Evolutionary conservation across 1,284 basidiomycete genomes (phyloP).

Genomic region (Trametes pubescens): DNA sequence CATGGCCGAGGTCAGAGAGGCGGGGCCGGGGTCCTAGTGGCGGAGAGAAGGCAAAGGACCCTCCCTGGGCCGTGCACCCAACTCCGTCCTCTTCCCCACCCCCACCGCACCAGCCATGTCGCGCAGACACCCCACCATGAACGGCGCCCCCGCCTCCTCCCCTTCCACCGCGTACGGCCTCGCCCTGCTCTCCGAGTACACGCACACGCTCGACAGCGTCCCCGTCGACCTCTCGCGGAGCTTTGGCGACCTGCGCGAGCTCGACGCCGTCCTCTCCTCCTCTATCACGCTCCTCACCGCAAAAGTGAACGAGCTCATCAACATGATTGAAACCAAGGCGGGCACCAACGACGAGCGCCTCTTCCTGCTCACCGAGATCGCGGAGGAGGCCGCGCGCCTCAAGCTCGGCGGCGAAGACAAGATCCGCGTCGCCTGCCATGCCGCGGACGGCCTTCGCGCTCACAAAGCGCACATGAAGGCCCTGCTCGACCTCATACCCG

Average conservation of each 20-base stretch:
- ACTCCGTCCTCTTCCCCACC: neutral
- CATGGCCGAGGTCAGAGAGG: neutral
- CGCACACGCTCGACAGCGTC: conserved; percentile 92
- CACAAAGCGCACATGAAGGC: conserved; percentile 76
- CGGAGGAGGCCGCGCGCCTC: conserved; percentile 91
- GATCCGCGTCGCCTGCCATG: conserved; percentile 95
- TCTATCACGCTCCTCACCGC: conserved; percentile 82
- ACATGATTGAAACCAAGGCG: conserved; percentile 77
- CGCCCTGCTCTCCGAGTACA: conserved; percentile 80
- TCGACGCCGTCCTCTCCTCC: conserved; percentile 95
- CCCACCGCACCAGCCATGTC: neutral
- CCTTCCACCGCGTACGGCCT: conserved; percentile 65
- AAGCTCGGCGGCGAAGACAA: conserved; percentile 99
- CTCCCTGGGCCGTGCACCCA: neutral
- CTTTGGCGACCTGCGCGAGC: conserved; percentile 95
- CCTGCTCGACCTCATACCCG: conserved; percentile 73
- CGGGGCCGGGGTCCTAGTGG: neutral
- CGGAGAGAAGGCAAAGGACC: conserved; percentile 2
- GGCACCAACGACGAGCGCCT: conserved; percentile 83
- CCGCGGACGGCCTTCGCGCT: conserved; percentile 87
- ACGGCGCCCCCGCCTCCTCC: conserved; percentile 28
- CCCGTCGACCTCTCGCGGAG: conserved; percentile 94
- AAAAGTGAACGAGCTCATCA: conserved; percentile 79
- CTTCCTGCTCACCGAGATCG: conserved; percentile 89
- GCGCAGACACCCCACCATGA: conserved; percentile 18